Percentiles rank a stretch among this genome's conserved stretches.
Evolutionary conservation across 164 flowering plant genomes (phyloP).

Genomic region (Chimonanthus praecox): DNA sequence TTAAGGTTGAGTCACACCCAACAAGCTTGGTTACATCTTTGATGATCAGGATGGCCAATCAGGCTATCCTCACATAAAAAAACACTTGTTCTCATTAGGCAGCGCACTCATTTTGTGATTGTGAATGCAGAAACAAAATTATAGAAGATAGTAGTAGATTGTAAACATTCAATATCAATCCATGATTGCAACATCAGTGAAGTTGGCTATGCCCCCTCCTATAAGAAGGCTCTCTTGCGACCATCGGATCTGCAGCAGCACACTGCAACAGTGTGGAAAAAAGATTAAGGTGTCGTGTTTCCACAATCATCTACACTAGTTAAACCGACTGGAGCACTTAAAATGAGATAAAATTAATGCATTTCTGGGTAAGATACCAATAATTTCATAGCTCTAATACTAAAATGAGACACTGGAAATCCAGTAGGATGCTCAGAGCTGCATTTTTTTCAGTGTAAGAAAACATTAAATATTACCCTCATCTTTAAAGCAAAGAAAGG

Average conservation of each 20-base stretch:
- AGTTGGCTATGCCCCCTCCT: constrained; percentile 92
- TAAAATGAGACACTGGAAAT: not conserved
- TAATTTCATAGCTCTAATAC: not conserved
- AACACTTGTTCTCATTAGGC: no score
- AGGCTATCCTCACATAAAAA: no score
- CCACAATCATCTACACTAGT: constrained; percentile 1
- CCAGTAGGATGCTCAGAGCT: not conserved
- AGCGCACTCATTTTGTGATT: no score
- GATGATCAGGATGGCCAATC: no score
- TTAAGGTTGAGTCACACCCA: no score
- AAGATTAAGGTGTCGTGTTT: not conserved
- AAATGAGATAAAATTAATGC: not conserved
- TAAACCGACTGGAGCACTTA: not conserved
- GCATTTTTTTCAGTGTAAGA: not conserved
- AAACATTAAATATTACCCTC: not conserved
- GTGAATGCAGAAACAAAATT: no score
- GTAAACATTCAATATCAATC: not conserved
- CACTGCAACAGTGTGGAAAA: constrained; percentile 35
- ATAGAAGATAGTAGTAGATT: not conserved
- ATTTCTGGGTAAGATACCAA: not conserved
- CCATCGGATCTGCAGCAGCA: constrained; percentile 86
- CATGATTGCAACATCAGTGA: constrained; percentile 69
- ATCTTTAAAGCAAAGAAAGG: no score
- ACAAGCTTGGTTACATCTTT: no score
- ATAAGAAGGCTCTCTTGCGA: constrained; percentile 81